A percentile compares a stretch with the other conserved stretches of the same genome.
Evolutionary conservation across 2,329 filamentous ascomycete genomes (phyloP).

Genomic region (Neurospora sp.): DNA sequence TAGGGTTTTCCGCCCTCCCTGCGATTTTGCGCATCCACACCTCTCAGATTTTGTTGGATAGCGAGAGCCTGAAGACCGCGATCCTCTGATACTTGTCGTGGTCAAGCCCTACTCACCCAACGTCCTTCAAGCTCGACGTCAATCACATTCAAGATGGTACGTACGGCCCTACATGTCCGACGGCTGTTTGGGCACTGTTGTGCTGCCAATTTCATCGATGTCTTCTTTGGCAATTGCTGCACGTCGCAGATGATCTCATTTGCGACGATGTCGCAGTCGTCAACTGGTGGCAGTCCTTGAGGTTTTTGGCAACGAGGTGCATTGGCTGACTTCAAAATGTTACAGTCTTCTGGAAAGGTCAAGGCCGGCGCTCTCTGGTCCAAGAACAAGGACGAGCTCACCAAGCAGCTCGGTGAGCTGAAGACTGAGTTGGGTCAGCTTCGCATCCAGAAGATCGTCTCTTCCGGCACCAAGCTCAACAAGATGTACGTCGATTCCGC

Average conservation of each 20-base stretch:
- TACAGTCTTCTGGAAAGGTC: conserved; percentile 58
- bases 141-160: conserved; percentile 19
- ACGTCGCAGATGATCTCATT: neutral
- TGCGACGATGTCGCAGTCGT: neutral
- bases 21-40: conserved; percentile 20
- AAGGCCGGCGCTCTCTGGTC: conserved; percentile 95
- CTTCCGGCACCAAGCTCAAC: conserved; percentile 89
- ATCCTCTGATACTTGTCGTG: conserved; percentile 17
- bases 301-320: conserved; percentile 10
- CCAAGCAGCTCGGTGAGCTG: conserved; percentile 87
- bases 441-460: conserved; percentile 97
- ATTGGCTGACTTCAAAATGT: conserved; percentile 26
- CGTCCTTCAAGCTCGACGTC: conserved; percentile 20
- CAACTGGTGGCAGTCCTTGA: conserved; percentile 2
- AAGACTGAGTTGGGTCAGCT: conserved; percentile 95
- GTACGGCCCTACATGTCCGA: conserved; percentile 2
- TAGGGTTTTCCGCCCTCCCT: conserved; percentile 21
- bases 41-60: conserved; percentile 18
- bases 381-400: conserved; percentile 98
- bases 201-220: conserved; percentile 1
- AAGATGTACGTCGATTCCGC: conserved; percentile 65
- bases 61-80: conserved; percentile 14
- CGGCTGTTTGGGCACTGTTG: neutral
- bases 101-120: conserved; percentile 19
- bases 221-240: neutral